Conservation (phyloP, 2,329 filamentous ascomycete species). For the Fusarium sp. region DNA sequence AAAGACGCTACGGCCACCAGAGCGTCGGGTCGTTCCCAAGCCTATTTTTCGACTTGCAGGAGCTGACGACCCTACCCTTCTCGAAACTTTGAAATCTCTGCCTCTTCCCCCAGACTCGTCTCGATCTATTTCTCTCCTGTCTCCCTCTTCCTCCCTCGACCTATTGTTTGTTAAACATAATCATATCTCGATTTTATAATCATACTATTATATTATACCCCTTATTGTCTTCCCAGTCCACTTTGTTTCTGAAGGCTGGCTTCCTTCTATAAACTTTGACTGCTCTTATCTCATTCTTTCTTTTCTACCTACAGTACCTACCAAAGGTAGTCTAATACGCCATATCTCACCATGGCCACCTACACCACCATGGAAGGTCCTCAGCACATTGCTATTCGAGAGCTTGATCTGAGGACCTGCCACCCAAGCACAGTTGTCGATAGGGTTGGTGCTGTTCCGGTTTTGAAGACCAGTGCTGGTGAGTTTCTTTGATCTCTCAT, state of each 20-base stretch:
- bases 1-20: conserved; percentile 46
- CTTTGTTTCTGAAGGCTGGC: conserved; percentile 43
- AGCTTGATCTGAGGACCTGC: conserved; percentile 63
- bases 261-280: conserved; percentile 36
- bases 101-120: conserved; percentile 30
- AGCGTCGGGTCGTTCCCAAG: conserved; percentile 42
- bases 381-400: conserved; percentile 56
- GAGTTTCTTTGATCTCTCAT: conserved; percentile 50
- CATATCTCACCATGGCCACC: conserved; percentile 24
- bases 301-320: conserved; percentile 8
- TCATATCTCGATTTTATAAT: conserved; percentile 18
- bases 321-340: conserved; percentile 20
- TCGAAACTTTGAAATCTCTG: conserved; percentile 43
- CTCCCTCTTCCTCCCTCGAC: conserved; percentile 21
- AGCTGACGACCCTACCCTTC: conserved; percentile 35
- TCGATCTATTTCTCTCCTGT: conserved; percentile 30
- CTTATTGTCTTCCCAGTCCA: conserved; percentile 31
- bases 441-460: conserved; percentile 67
- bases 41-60: conserved; percentile 32
- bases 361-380: conserved; percentile 44
- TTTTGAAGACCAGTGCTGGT: conserved; percentile 71
- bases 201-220: conserved; percentile 19
- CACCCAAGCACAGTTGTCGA: conserved; percentile 63
- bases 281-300: conserved; percentile 23
- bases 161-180: conserved; percentile 26